Conservation (phyloP, 805 yeast genomes). For the Starmerella potacharoeniae region DNA sequence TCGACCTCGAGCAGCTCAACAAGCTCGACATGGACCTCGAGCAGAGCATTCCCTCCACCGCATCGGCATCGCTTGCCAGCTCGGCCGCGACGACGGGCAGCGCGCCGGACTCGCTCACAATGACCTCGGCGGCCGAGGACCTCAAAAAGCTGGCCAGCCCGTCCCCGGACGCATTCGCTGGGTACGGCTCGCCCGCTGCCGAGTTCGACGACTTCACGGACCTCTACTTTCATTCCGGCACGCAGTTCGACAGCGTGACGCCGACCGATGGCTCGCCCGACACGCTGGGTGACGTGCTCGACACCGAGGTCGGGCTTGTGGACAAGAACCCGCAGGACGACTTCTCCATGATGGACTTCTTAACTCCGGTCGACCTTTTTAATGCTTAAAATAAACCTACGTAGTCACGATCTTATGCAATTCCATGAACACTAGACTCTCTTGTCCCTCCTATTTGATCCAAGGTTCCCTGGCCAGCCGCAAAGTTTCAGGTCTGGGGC, state of each 20-base stretch:
- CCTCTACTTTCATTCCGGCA: slow-evolving; percentile 8
- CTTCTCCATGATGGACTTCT: slow-evolving; percentile 13
- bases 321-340: slow-evolving; percentile 3
- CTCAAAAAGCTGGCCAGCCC: background rate
- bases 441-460: too few relatives aligned
- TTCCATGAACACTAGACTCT: background rate
- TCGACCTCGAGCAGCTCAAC: background rate
- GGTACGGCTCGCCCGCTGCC: background rate
- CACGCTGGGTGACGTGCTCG: background rate
- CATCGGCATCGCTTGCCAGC: background rate
- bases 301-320: background rate
- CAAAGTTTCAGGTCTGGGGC: too few relatives aligned
- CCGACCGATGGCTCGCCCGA: background rate
- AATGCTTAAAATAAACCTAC: background rate
- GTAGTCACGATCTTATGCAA: slow-evolving; percentile 2
- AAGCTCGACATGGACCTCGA: background rate
- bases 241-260: background rate
- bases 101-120: background rate
- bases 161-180: background rate
- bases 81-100: background rate
- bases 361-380: slow-evolving; percentile 15
- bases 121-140: background rate
- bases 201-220: slow-evolving; percentile 13
- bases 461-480: background rate
- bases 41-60: background rate